A percentile compares a stretch with the other conserved stretches of the same genome.
Evolutionary conservation across 306 rosid genomes (phyloP).

Genomic region (Castanea sativa): DNA sequence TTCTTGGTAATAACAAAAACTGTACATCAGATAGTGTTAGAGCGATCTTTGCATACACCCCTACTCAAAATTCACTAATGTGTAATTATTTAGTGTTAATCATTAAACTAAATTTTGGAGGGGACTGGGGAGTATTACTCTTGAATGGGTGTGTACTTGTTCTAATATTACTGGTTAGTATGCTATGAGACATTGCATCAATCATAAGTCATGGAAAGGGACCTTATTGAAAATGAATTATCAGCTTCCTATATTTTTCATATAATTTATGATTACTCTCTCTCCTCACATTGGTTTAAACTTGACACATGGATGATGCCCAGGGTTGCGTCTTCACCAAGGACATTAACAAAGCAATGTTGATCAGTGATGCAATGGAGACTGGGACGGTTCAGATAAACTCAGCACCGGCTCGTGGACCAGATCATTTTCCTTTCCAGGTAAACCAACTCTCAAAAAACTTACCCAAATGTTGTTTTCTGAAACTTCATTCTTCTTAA

Average conservation of each 20-base stretch:
- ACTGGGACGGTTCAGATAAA: slow-evolving; percentile 97
- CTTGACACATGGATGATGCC: slow-evolving; percentile 11
- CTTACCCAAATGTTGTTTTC: background rate
- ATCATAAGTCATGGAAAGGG: background rate
- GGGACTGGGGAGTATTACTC: no score
- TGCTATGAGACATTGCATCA: background rate
- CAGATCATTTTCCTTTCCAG: slow-evolving; percentile 98
- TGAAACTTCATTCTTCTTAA: background rate
- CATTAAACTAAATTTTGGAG: no score
- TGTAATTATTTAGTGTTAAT: no score
- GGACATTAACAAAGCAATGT: slow-evolving; percentile 88
- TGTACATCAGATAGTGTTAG: no score
- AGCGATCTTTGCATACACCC: no score
- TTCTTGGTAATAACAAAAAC: no score
- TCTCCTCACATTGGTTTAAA: slow-evolving; percentile 8
- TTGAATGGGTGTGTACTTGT: no score
- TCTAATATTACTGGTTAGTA: no score
- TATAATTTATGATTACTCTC: background rate
- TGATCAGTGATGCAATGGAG: slow-evolving; percentile 97
- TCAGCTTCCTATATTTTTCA: background rate
- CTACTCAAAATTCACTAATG: no score
- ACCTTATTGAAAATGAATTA: background rate
- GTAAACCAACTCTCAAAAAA: slow-evolving; percentile 31
- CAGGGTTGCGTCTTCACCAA: slow-evolving; percentile 95
- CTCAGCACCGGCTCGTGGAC: slow-evolving; percentile 98